Evolutionary conservation across 2,329 filamentous ascomycete species (phyloP).

Genomic region (Myriosclerotinia scirpicola): DNA sequence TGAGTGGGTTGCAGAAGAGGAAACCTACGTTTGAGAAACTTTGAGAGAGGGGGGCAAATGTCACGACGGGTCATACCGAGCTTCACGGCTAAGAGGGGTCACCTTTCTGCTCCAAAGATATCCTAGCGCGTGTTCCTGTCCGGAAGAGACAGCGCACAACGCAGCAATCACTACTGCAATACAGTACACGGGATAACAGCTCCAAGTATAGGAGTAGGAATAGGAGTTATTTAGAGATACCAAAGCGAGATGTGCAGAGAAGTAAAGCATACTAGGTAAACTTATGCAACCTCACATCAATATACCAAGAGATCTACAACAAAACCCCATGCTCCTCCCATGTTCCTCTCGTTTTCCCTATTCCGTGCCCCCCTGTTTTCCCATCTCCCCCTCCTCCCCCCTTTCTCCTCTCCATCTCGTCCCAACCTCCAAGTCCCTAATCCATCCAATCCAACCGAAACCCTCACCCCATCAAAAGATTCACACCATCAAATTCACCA

Average conservation of each 20-base stretch:
- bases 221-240: not conserved
- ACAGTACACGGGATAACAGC: not conserved
- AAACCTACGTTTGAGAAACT: constrained; percentile 74
- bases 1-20: constrained; percentile 74
- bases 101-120: not conserved
- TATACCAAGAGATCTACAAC: not conserved
- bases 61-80: not conserved
- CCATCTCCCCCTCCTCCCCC: too few species aligned
- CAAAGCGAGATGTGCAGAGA: not conserved
- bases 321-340: not conserved
- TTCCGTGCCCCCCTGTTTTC: too few species aligned
- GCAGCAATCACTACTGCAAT: not conserved
- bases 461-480: too few species aligned
- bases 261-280: not conserved
- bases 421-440: too few species aligned
- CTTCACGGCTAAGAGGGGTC: not conserved
- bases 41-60: constrained; percentile 27
- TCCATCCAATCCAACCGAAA: too few species aligned
- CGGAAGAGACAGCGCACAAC: not conserved
- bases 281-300: not conserved
- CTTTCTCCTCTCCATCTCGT: not conserved
- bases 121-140: not conserved
- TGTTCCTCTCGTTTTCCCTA: too few species aligned
- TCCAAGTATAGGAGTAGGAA: not conserved
- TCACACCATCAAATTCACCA: not conserved